Evolutionary conservation across 805 yeast genomes (phyloP).

Genomic region (Saccharomycopsis fodiens): DNA sequence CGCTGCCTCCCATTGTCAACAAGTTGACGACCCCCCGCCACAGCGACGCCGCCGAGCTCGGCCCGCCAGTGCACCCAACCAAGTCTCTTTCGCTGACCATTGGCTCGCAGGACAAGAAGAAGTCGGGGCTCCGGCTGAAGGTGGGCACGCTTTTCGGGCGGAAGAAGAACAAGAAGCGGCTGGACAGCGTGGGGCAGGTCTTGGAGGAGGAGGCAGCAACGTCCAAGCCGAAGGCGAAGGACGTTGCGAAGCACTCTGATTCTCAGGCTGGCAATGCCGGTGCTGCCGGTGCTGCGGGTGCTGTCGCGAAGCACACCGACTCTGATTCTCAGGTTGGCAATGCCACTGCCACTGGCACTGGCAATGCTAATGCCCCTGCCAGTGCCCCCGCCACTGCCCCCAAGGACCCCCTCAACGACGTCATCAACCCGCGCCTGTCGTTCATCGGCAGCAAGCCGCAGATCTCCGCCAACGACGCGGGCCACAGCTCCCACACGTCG

Average conservation of each 20-base stretch:
- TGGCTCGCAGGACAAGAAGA: constrained; percentile 23
- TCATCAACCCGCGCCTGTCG: constrained; percentile 6
- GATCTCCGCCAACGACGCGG: constrained; percentile 4
- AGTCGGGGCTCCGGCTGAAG: constrained; percentile 47
- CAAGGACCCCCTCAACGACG: too few species aligned
- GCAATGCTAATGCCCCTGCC: not conserved
- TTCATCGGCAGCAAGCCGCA: too few species aligned
- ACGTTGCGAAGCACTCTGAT: not conserved
- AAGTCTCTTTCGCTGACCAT: constrained; percentile 16
- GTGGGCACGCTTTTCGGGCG: constrained; percentile 74
- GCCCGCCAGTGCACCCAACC: constrained; percentile 14
- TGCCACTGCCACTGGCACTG: not conserved
- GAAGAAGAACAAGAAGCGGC: constrained; percentile 29
- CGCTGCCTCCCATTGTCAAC: constrained; percentile 7
- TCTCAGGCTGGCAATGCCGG: not conserved
- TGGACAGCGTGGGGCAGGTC: constrained; percentile 10
- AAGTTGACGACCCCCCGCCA: not conserved
- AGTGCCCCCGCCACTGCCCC: constrained; percentile 2
- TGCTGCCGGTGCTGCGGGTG: not conserved
- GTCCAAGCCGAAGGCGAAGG: not conserved
- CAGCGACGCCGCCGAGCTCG: not conserved
- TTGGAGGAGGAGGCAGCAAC: not conserved
- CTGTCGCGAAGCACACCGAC: not conserved
- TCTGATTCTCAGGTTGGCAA: not conserved
- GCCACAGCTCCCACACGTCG: constrained; percentile 15